A percentile compares a stretch with the other conserved stretches of the same genome.
These are phyloP conservation scores for Alternaria solani DNA, from an alignment of 2,329 filamentous ascomycete species.

Conservation along the genomic window DNA sequence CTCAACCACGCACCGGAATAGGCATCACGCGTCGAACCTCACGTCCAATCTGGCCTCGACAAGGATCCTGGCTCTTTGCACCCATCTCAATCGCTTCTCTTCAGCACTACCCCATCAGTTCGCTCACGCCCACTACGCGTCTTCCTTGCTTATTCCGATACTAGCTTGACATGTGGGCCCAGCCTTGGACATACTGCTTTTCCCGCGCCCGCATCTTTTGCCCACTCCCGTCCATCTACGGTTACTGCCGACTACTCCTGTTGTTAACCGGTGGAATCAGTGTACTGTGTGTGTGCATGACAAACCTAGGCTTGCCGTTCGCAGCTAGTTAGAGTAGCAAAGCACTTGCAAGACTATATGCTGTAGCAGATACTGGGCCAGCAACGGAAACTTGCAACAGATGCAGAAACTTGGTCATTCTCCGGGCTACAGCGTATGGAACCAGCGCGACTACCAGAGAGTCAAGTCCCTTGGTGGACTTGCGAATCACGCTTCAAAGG, in stretches of 20 bases:
- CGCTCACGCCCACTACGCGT: slow-evolving; percentile 1
- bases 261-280: background rate
- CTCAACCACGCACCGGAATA: slow-evolving; percentile 11
- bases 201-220: background rate
- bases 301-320: no score
- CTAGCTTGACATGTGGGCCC: background rate
- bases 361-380: background rate
- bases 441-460: no score
- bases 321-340: no score
- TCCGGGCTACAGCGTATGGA: no score
- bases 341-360: background rate
- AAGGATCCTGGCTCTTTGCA: background rate
- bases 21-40: background rate
- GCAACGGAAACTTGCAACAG: no score
- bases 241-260: background rate
- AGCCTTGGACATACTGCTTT: background rate
- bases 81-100: background rate
- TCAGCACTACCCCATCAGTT: background rate
- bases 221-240: background rate
- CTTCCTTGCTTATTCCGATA: background rate
- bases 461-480: no score
- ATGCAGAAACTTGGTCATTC: no score
- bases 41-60: background rate
- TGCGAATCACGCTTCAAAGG: no score
- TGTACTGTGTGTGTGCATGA: no score